These are phyloP conservation scores for Perkinsus marinus DNA, from an alignment of 169 alveolate species.

Conservation along the genomic window DNA sequence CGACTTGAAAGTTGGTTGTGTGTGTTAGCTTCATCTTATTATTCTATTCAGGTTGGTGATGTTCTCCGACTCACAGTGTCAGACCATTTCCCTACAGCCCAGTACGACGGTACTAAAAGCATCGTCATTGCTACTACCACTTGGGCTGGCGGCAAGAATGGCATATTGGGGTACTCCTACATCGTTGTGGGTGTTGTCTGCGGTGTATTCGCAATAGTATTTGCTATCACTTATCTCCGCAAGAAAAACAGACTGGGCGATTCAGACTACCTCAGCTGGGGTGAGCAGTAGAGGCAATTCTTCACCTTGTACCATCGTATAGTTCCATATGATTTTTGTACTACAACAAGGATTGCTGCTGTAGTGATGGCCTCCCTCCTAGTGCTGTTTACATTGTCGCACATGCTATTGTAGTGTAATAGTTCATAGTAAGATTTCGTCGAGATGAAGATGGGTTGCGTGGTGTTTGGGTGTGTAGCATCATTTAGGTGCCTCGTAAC, in stretches of 20 bases:
- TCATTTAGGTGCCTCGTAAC: neutral
- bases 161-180: conserved; percentile 4
- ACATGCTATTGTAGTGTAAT: too few relatives aligned
- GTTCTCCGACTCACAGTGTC: conserved; percentile 4
- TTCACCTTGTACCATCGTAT: too few relatives aligned
- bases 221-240: neutral
- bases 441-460: neutral
- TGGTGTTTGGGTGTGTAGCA: too few relatives aligned
- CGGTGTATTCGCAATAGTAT: neutral
- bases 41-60: neutral
- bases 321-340: too few relatives aligned
- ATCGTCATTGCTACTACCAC: conserved; percentile 17
- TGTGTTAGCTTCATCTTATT: neutral
- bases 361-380: too few relatives aligned
- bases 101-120: conserved; percentile 10
- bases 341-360: too few relatives aligned
- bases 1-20: neutral
- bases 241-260: neutral
- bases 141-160: conserved; percentile 17
- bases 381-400: too few relatives aligned
- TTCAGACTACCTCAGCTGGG: neutral
- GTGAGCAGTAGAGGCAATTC: neutral
- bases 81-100: conserved; percentile 1
- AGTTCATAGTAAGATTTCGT: neutral
- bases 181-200: neutral